Evolutionary conservation across 2,329 filamentous ascomycete genomes (phyloP).

Genomic region (Sporothrix inflata): DNA sequence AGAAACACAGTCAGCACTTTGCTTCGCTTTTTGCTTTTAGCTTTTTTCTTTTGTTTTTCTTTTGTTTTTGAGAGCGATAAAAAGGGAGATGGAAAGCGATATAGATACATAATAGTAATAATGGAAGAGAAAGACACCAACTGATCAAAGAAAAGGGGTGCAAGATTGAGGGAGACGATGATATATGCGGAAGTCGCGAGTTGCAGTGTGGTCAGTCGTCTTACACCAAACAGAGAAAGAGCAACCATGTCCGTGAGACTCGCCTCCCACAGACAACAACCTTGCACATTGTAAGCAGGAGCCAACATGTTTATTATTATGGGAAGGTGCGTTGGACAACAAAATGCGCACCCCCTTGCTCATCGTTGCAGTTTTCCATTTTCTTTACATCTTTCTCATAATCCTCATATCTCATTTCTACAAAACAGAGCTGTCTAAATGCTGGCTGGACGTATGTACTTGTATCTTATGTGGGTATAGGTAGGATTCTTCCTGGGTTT

Average conservation of each 20-base stretch:
- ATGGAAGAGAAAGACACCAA: not conserved
- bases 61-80: not conserved
- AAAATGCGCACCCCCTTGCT: not conserved
- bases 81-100: not conserved
- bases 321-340: not conserved
- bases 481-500: not conserved
- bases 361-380: not conserved
- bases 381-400: not conserved
- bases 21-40: not conserved
- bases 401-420: slow-evolving; percentile 23
- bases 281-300: not conserved
- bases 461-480: not conserved
- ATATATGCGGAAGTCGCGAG: not conserved
- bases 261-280: not conserved
- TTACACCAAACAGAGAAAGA: not conserved
- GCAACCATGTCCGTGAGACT: not conserved
- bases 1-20: slow-evolving; percentile 7
- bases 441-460: not conserved
- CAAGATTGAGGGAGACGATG: not conserved
- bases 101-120: slow-evolving; percentile 20
- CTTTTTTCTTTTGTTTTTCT: slow-evolving; percentile 15
- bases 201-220: not conserved
- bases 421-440: not conserved
- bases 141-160: not conserved
- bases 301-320: not conserved